Evolutionary conservation across 768 basidiomycete genomes (phyloP).

Genomic region (Tubosaeta sp.): DNA sequence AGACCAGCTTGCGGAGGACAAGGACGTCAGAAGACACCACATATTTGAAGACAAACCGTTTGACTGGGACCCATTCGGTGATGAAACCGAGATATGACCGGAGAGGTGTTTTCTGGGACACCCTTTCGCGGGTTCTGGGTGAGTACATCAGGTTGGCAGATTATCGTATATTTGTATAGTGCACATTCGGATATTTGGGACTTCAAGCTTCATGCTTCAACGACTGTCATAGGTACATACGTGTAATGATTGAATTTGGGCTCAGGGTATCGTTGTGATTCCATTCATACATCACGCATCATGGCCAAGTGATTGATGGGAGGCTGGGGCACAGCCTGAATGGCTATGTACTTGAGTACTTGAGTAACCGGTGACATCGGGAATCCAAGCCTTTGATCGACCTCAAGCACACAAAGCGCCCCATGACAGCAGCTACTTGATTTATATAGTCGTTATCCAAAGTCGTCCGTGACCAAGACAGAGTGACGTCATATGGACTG

Average conservation of each 20-base stretch:
- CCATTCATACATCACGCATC: too few species aligned
- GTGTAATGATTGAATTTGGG: too few species aligned
- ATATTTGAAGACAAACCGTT: constrained; percentile 28
- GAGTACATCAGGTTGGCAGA: not conserved
- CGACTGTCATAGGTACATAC: not conserved
- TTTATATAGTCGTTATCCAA: too few species aligned
- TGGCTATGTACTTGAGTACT: not conserved
- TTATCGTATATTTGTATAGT: constrained; percentile 9
- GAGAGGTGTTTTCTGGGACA: not conserved
- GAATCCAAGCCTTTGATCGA: too few species aligned
- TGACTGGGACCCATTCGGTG: constrained; percentile 29
- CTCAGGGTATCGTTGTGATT: too few species aligned
- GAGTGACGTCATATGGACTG: too few species aligned
- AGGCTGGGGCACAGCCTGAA: not conserved
- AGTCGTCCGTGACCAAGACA: too few species aligned
- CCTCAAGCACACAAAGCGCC: too few species aligned
- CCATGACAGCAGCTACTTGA: too few species aligned
- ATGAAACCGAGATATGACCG: constrained; percentile 23
- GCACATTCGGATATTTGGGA: not conserved
- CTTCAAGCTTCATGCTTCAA: not conserved
- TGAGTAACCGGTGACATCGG: too few species aligned
- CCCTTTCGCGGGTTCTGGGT: not conserved
- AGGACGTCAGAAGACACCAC: constrained; percentile 13
- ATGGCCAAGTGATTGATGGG: not conserved
- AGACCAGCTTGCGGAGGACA: constrained; percentile 15